Conservation (phyloP, 2,329 filamentous ascomycete species). For the Sporothrix pseudoabietina region DNA sequence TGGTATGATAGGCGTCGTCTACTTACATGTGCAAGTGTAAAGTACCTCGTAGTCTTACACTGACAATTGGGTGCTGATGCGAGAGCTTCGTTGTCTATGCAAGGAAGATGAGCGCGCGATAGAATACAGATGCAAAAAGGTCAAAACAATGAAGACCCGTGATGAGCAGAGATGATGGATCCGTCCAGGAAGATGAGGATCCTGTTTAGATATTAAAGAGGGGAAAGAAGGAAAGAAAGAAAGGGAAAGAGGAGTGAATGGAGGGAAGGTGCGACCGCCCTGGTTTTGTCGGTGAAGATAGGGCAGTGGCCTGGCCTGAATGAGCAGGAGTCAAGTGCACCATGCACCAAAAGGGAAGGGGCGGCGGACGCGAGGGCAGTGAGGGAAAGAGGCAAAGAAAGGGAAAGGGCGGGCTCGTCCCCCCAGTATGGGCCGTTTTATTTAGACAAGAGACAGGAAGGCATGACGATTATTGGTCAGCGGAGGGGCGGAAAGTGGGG, state of each 20-base stretch:
- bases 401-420: slow-evolving; percentile 10
- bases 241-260: slow-evolving; percentile 20
- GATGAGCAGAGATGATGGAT: slow-evolving; percentile 1
- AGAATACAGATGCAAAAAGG: background rate
- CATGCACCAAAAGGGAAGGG: slow-evolving; percentile 20
- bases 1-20: background rate
- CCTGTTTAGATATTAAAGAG: background rate
- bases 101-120: background rate
- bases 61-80: background rate
- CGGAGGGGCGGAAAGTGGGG: slow-evolving; percentile 26
- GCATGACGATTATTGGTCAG: slow-evolving; percentile 28
- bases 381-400: slow-evolving; percentile 20
- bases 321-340: background rate
- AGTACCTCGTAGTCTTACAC: background rate
- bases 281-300: slow-evolving; percentile 29
- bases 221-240: slow-evolving; percentile 7
- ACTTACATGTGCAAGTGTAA: background rate
- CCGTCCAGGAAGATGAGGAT: slow-evolving; percentile 1
- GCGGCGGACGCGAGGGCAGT: background rate
- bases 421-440: slow-evolving; percentile 23
- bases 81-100: background rate
- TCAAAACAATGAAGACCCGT: background rate
- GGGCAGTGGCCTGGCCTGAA: slow-evolving; percentile 2
- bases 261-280: slow-evolving; percentile 24
- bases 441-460: slow-evolving; percentile 23